Base-by-base conservation (phyloP, 805 yeast genomes). In the Candida insectalens region DNA sequence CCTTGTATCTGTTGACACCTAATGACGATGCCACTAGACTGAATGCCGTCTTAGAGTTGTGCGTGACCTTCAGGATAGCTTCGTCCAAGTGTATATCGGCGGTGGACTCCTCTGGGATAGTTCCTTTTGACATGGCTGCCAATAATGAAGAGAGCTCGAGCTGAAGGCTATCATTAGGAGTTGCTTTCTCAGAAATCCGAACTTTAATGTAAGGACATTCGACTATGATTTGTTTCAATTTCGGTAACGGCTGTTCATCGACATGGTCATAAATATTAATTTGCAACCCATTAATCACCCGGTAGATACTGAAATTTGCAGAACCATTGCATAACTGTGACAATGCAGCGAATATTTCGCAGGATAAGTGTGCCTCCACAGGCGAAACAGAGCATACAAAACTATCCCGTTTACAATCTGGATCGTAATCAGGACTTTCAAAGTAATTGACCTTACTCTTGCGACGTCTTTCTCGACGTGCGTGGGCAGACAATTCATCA, bases 271-370 rank as follows among this genome's bases (percentile, higher is more conserved):
- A 62, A 3, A 80, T 69, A 7, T 72, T 71, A 13, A 71, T 51
- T 38, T 88, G 94, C 12, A 85, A 55, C 13, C 52, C 51, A 51
- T 88, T 96, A 44, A 87, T 57, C 4, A 74, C 60, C 9, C 65
- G 60, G 7, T 65, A 66, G 22, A 75, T 49, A 3, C 68, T 59
- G 12, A 60, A 57, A 13, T 52, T 53, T 17, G 61, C 57, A 22
- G 75, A 44, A 1, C 53, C 57, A 1, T 67, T 55, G 0, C 73
- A 19, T 1, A 65, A 47, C 4, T 52, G 50, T 8, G 44, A 38
- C 9, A 46, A 12, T 6, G 43, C 40, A 8, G 39, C 28, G 0
- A 46, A 25, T 6, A 45, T 19, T 1, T 46, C 41, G 0, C 84
- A 77, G 3, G 77, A 62, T 0, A 71, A 41, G 21, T 60, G 60